Evolutionary conservation across 2,329 filamentous ascomycete species (phyloP).

Genomic region (Claviceps humidiphila): DNA sequence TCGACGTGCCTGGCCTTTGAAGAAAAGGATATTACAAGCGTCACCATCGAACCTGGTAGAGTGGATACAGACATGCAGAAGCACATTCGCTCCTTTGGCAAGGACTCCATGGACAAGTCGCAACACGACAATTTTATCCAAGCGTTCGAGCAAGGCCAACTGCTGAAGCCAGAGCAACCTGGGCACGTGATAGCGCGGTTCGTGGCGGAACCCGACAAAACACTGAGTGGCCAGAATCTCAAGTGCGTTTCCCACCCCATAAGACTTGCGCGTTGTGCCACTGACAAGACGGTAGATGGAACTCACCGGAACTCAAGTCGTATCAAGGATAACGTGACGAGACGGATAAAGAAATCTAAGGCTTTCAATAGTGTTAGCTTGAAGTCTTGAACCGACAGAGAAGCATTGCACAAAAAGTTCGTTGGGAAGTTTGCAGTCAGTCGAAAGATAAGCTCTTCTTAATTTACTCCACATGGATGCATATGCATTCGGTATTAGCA

Average conservation of each 20-base stretch:
- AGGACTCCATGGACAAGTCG: constrained; percentile 33
- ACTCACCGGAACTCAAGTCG: constrained; percentile 32
- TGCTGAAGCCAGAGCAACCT: constrained; percentile 73
- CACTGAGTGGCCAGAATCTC: constrained; percentile 65
- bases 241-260: constrained; percentile 33
- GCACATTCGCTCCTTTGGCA: constrained; percentile 54
- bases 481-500: constrained; percentile 60
- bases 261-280: not conserved
- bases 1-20: constrained; percentile 60
- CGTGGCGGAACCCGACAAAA: constrained; percentile 47
- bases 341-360: not conserved
- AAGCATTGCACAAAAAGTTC: constrained; percentile 11
- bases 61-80: constrained; percentile 86
- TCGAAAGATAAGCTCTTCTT: constrained; percentile 78
- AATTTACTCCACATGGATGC: constrained; percentile 48
- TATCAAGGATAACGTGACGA: constrained; percentile 32
- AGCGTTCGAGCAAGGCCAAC: constrained; percentile 54
- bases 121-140: constrained; percentile 57
- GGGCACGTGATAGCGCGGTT: constrained; percentile 77
- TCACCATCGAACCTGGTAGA: constrained; percentile 65
- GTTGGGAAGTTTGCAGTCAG: constrained; percentile 37
- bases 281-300: constrained; percentile 21
- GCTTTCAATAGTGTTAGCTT: constrained; percentile 2
- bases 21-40: constrained; percentile 59
- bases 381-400: constrained; percentile 7